phyloP scores from a whole-genome alignment of 805 yeast species.

The Wickerhamiella domercqiae region DNA sequence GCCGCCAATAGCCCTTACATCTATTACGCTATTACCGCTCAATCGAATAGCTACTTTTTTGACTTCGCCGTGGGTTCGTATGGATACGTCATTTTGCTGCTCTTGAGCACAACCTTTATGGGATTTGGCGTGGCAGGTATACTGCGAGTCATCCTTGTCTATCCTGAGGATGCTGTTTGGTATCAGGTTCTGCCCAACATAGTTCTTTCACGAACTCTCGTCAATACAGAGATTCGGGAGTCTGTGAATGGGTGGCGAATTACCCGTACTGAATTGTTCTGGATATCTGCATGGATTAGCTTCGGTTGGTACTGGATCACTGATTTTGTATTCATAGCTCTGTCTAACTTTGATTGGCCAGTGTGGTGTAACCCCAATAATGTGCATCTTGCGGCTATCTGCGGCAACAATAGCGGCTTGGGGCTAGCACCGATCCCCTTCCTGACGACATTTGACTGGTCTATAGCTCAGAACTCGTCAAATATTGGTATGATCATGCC shows the following conservation, averaged over 20 bases:
- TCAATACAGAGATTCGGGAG: slow-evolving; percentile 28
- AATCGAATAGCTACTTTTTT: slow-evolving; percentile 20
- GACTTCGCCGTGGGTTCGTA: slow-evolving; percentile 20
- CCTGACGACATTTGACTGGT: slow-evolving; percentile 36
- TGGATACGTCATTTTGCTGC: slow-evolving; percentile 38
- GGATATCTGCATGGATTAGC: slow-evolving; percentile 28
- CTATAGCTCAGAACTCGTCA: slow-evolving; percentile 20
- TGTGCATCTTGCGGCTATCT: slow-evolving; percentile 32
- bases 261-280: slow-evolving; percentile 21
- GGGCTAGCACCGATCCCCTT: slow-evolving; percentile 35
- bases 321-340: slow-evolving; percentile 45
- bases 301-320: slow-evolving; percentile 56
- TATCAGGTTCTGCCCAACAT: slow-evolving; percentile 35
- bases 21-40: slow-evolving; percentile 21
- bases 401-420: slow-evolving; percentile 33
- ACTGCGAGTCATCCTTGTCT: slow-evolving; percentile 41
- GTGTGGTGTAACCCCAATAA: slow-evolving; percentile 43
- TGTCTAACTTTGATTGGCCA: slow-evolving; percentile 48
- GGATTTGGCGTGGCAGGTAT: slow-evolving; percentile 58
- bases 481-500: slow-evolving; percentile 29
- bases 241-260: slow-evolving; percentile 38
- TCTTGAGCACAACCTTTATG: slow-evolving; percentile 41
- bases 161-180: slow-evolving; percentile 40
- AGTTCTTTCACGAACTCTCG: slow-evolving; percentile 35
- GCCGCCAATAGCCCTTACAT: slow-evolving; percentile 15